These are phyloP conservation scores for Phytophthora palmivora DNA, from an alignment of 352 stramenopile genomes.

Conservation along the genomic window DNA sequence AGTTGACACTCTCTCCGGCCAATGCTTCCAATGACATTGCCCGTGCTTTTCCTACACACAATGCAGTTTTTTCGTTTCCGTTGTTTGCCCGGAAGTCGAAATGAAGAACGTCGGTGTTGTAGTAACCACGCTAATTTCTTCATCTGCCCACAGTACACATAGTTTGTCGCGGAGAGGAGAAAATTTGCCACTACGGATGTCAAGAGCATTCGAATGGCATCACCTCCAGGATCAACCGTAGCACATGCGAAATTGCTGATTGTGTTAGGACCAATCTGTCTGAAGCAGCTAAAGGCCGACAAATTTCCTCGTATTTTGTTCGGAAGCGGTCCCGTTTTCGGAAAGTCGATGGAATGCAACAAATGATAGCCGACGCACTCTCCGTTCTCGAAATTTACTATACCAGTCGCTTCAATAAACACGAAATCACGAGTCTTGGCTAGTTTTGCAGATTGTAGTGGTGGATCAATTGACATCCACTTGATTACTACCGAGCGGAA, in stretches of 20 bases:
- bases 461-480: constrained; percentile 37
- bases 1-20: constrained; percentile 32
- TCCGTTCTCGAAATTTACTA: constrained; percentile 8
- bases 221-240: constrained; percentile 30
- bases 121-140: constrained; percentile 61
- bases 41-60: constrained; percentile 35
- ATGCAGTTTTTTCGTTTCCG: constrained; percentile 14
- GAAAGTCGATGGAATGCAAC: constrained; percentile 45
- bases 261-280: constrained; percentile 39
- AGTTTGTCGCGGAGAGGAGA: constrained; percentile 39
- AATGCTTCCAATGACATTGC: constrained; percentile 24
- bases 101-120: constrained; percentile 12
- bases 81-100: constrained; percentile 6
- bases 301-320: constrained; percentile 42
- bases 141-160: constrained; percentile 56
- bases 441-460: constrained; percentile 11
- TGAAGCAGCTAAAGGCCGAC: constrained; percentile 47
- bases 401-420: constrained; percentile 11
- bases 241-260: constrained; percentile 44
- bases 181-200: constrained; percentile 31
- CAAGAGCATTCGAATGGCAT: constrained; percentile 36
- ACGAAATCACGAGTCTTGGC: constrained; percentile 10
- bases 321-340: constrained; percentile 32
- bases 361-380: constrained; percentile 10
- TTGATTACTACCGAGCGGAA: constrained; percentile 39